Evolutionary conservation across 768 basidiomycete genomes (phyloP), one percentile per base, ranked within the genome.

Genomic region (Dendrothele bispora): DNA sequence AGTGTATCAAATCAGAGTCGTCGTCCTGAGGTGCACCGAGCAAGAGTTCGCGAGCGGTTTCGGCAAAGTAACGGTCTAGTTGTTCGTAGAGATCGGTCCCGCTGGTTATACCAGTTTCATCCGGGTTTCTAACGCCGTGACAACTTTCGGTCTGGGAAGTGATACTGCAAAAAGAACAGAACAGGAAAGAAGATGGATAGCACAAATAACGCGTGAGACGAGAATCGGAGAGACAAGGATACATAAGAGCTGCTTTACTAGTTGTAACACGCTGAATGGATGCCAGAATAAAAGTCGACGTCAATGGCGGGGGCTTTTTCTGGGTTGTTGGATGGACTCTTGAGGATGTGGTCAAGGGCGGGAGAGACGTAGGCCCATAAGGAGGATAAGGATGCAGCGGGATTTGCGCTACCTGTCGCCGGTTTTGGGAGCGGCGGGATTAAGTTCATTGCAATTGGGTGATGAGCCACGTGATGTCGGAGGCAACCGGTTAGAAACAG

Each of bases 261-360:
- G 69, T 88, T 87, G 72, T 90, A 89, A 47, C 82, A 82, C n/a
- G 86, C 84, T 17, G 87, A 86, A 64, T 89, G 86, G 32, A 89
- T 83, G 49, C 86, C 85, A 61, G 85, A 80, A 59, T 88, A 86
- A 55, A 86, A 85, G 17, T 69, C 75, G 47, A 85, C 75, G 54
- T 88, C 87, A 55, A 89, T 81, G 11, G 83, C 70, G 28, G 88
- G 87, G 5, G 84, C 80, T 61, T 84, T 87, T 53, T 70, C 65
- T 42, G 70, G 54, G 53, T 75, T 71, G 59, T 84, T 82, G 25
- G 79, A 77, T 24, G 85, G 77, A n/a, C 79, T 79, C 54, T 83
- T 83, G 49, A 89, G 70, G 60, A 89, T 88, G 61, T 89, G 86
- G 59, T 88, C 82, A 30, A 89, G 68, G 21, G 87, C 87, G 26